Conservation (phyloP, 2,329 filamentous ascomycete genomes). For the Moelleriella libera region DNA sequence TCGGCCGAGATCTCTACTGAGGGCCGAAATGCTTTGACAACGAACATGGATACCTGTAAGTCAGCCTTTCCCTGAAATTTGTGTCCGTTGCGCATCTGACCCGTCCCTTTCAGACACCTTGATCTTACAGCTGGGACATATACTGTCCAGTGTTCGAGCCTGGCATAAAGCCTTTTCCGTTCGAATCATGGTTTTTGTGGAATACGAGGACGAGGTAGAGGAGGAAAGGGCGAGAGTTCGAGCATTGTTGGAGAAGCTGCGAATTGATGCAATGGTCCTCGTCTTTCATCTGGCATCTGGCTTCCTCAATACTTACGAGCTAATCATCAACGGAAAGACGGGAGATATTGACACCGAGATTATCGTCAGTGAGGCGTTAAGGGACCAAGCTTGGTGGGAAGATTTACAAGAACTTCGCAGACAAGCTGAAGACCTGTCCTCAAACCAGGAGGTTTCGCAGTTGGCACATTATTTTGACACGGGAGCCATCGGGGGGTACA, state of each 20-base stretch:
- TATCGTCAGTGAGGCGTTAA: constrained; percentile 51
- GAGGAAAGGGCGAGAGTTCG: constrained; percentile 63
- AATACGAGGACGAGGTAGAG: constrained; percentile 72
- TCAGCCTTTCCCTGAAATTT: constrained; percentile 1
- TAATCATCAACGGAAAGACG: constrained; percentile 58
- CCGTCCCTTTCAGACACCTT: constrained; percentile 40
- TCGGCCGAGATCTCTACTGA: constrained; percentile 65
- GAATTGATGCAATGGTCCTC: constrained; percentile 65
- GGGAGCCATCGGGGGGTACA: constrained; percentile 27
- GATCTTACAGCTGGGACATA: constrained; percentile 78
- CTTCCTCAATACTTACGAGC: constrained; percentile 56
- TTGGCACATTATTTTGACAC: constrained; percentile 29
- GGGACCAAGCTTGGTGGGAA: constrained; percentile 71
- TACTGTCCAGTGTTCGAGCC: constrained; percentile 64
- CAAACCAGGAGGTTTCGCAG: constrained; percentile 27
- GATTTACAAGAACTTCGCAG: constrained; percentile 48
- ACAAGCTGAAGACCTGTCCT: constrained; percentile 20
- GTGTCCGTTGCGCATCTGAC: neutral
- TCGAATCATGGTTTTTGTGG: constrained; percentile 75
- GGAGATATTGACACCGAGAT: constrained; percentile 40
- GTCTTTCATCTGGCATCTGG: constrained; percentile 76
- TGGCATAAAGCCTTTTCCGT: constrained; percentile 64
- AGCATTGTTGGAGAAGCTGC: constrained; percentile 62
- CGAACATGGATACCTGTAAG: constrained; percentile 82
- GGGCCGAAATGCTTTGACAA: constrained; percentile 57